These are phyloP conservation scores for Ogataea trehaloabstinens DNA, from an alignment of 805 yeast species.

Conservation along the genomic window DNA sequence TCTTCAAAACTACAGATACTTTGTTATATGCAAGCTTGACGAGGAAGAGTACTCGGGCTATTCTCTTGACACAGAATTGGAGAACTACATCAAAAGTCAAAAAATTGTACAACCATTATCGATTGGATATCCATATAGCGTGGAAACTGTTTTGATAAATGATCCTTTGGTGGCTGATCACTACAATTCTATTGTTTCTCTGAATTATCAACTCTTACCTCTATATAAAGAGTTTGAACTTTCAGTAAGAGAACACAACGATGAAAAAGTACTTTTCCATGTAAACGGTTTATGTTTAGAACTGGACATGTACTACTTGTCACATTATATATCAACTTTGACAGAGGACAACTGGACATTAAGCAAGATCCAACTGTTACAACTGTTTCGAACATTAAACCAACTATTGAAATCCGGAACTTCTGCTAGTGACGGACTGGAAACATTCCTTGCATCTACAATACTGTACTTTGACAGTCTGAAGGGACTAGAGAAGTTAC, in stretches of 20 bases:
- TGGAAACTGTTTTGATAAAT: conserved; percentile 15
- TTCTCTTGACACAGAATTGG: conserved; percentile 18
- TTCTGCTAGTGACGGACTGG: conserved; percentile 8
- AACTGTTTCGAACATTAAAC: conserved; percentile 26
- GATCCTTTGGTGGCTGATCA: conserved; percentile 17
- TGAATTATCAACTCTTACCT: conserved; percentile 21
- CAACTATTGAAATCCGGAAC: conserved; percentile 19
- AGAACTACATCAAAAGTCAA: conserved; percentile 23
- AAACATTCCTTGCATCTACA: conserved; percentile 10
- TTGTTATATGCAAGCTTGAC: conserved; percentile 19
- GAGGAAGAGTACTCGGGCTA: conserved; percentile 21
- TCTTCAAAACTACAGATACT: conserved; percentile 22
- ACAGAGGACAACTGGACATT: conserved; percentile 23
- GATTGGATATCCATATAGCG: conserved; percentile 23
- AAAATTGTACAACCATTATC: conserved; percentile 28
- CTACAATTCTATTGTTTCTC: conserved; percentile 18
- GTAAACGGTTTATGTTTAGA: conserved; percentile 13
- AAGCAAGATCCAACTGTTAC: conserved; percentile 22
- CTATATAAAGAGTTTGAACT: conserved; percentile 4
- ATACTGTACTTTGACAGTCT: conserved; percentile 8
- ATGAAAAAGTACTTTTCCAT: conserved; percentile 8
- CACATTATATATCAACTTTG: conserved; percentile 18
- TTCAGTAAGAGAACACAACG: not conserved
- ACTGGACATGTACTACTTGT: conserved; percentile 24
- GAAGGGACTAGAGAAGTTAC: conserved; percentile 14